Percentiles rank a stretch among this genome's conserved stretches.
phyloP scores from a whole-genome alignment of 805 yeast species.

The Wickerhamomyces mucosus region DNA sequence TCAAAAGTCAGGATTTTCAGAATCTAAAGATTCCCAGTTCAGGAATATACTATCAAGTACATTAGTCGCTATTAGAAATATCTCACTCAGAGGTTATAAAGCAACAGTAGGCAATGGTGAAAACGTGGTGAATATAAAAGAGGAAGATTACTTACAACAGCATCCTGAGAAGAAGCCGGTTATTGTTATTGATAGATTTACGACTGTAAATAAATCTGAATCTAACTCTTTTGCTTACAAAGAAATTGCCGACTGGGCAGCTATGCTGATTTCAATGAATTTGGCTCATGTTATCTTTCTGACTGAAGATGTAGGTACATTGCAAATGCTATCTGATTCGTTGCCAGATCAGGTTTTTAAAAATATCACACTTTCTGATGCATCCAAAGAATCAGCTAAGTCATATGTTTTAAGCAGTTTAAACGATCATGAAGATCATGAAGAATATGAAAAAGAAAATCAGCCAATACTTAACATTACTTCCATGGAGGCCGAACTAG shows the following conservation, averaged over 20 bases:
- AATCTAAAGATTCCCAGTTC: slow-evolving; percentile 71
- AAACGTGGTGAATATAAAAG: slow-evolving; percentile 36
- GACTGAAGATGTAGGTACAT: slow-evolving; percentile 76
- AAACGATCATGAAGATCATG: slow-evolving; percentile 20
- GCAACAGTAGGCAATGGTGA: slow-evolving; percentile 23
- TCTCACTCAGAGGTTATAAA: slow-evolving; percentile 40
- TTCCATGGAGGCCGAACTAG: slow-evolving; percentile 30
- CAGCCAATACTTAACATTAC: slow-evolving; percentile 4
- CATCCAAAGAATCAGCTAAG: slow-evolving; percentile 59
- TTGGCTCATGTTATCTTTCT: slow-evolving; percentile 84
- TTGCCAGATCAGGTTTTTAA: slow-evolving; percentile 86
- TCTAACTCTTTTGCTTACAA: slow-evolving; percentile 58
- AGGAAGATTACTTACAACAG: slow-evolving; percentile 75
- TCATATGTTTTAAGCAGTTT: slow-evolving; percentile 57
- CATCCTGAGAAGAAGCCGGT: slow-evolving; percentile 84
- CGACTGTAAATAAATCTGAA: slow-evolving; percentile 44
- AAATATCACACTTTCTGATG: slow-evolving; percentile 68
- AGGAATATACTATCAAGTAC: slow-evolving; percentile 71
- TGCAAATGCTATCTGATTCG: slow-evolving; percentile 56
- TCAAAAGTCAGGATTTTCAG: slow-evolving; percentile 84
- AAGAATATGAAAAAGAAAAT: slow-evolving; percentile 14
- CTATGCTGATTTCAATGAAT: slow-evolving; percentile 63
- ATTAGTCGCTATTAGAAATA: slow-evolving; percentile 60
- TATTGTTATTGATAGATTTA: slow-evolving; percentile 69
- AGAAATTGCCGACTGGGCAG: slow-evolving; percentile 84